These are phyloP conservation scores for Pichia kudriavzevii DNA, from an alignment of 1,139 yeast species.

Conservation along the genomic window DNA sequence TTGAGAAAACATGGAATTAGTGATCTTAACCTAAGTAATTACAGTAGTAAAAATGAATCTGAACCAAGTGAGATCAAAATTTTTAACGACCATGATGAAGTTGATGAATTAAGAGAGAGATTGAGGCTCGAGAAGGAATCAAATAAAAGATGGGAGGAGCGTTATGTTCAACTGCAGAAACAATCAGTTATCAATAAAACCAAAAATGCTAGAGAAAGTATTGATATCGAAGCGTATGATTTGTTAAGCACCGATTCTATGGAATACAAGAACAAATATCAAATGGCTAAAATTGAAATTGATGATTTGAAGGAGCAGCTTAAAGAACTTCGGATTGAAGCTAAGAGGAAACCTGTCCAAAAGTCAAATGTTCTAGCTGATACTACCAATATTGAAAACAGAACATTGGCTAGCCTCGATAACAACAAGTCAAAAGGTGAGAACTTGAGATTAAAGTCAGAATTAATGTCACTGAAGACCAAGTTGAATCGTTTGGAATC, in stretches of 20 bases:
- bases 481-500: slow-evolving; percentile 25
- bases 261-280: slow-evolving; percentile 25
- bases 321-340: slow-evolving; percentile 8
- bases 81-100: slow-evolving; percentile 15
- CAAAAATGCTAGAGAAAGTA: slow-evolving; percentile 17
- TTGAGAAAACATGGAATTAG: slow-evolving; percentile 25
- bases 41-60: slow-evolving; percentile 3
- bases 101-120: slow-evolving; percentile 18
- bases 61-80: too few relatives aligned
- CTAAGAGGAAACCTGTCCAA: not conserved
- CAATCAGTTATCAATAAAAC: slow-evolving; percentile 27
- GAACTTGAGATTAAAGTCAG: slow-evolving; percentile 29
- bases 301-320: slow-evolving; percentile 21
- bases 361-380: slow-evolving; percentile 1
- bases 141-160: slow-evolving; percentile 25
- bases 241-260: slow-evolving; percentile 15
- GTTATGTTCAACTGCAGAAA: slow-evolving; percentile 27
- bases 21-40: not conserved
- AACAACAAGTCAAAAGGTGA: slow-evolving; percentile 27
- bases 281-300: slow-evolving; percentile 22
- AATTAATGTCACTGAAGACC: slow-evolving; percentile 28
- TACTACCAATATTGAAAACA: slow-evolving; percentile 8
- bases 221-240: slow-evolving; percentile 10
- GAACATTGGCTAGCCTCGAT: slow-evolving; percentile 6
- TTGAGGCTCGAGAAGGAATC: slow-evolving; percentile 30